Percentiles rank a stretch among this genome's conserved stretches.
These are phyloP conservation scores for Backusella macrospora DNA, from an alignment of 192 early-diverging fungal species.

Conservation along the genomic window DNA sequence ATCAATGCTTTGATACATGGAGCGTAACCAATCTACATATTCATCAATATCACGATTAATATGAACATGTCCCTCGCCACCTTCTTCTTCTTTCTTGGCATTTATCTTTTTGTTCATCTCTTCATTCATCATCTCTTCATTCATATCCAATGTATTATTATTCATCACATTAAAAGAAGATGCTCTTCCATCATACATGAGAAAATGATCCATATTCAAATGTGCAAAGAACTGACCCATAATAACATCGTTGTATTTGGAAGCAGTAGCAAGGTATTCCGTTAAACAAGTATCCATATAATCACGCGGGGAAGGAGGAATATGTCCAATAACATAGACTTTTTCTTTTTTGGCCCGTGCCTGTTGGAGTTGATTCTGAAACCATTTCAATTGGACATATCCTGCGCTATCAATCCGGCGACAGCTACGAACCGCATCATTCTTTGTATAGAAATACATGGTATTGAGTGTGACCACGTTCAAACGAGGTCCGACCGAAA, in stretches of 20 bases:
- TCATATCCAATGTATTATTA: background rate
- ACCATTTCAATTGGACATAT: slow-evolving; percentile 44
- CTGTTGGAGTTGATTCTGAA: slow-evolving; percentile 56
- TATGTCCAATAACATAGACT: slow-evolving; percentile 66
- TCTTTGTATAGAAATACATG: slow-evolving; percentile 68
- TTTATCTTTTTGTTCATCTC: too few species aligned
- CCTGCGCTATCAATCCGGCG: slow-evolving; percentile 51
- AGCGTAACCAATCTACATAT: slow-evolving; percentile 24
- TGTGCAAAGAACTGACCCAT: slow-evolving; percentile 73
- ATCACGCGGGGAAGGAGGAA: slow-evolving; percentile 53
- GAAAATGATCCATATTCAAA: slow-evolving; percentile 65
- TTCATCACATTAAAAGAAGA: background rate
- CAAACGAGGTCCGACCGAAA: slow-evolving; percentile 54
- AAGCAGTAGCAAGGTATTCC: slow-evolving; percentile 41
- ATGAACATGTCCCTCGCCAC: slow-evolving; percentile 33
- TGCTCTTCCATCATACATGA: slow-evolving; percentile 17
- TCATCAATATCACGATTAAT: slow-evolving; percentile 25
- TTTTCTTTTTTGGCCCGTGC: slow-evolving; percentile 47
- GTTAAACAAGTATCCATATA: slow-evolving; percentile 44
- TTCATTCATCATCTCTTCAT: background rate
- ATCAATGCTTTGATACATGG: slow-evolving; percentile 9
- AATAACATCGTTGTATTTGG: slow-evolving; percentile 52
- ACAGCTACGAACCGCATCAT: slow-evolving; percentile 70
- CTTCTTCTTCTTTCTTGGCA: too few species aligned
- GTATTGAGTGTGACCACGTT: slow-evolving; percentile 68